Conservation (phyloP, 1,284 basidiomycete species). For the Trichosporon faecale region DNA sequence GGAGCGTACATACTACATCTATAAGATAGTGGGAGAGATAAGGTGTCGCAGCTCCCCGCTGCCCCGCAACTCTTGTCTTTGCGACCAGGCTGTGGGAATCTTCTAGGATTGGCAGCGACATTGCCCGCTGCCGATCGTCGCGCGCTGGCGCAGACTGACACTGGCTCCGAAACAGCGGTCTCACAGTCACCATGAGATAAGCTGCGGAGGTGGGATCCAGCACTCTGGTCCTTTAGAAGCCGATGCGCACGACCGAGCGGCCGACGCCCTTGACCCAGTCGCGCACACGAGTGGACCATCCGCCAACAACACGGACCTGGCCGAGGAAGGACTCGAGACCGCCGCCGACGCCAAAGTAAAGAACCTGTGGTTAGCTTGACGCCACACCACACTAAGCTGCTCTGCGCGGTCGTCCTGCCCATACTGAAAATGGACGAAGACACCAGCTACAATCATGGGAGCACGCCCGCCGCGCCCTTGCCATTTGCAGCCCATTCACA, state of each 20-base stretch:
- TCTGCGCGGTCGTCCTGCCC: too few species aligned
- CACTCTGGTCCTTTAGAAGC: slow-evolving; percentile 40
- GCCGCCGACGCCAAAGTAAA: slow-evolving; percentile 96
- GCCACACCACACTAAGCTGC: too few species aligned
- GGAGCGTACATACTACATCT: background rate
- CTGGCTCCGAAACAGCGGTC: background rate
- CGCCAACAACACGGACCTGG: slow-evolving; percentile 54
- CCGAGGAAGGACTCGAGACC: slow-evolving; percentile 71
- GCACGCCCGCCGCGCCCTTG: too few species aligned
- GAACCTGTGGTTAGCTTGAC: slow-evolving; percentile 56
- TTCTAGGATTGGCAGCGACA: too few species aligned
- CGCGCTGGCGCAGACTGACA: background rate
- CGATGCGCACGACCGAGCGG: slow-evolving; percentile 62
- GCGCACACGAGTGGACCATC: slow-evolving; percentile 37
- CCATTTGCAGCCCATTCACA: too few species aligned
- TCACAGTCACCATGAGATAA: background rate
- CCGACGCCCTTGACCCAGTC: slow-evolving; percentile 64
- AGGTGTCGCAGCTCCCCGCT: background rate
- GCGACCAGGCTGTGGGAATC: background rate
- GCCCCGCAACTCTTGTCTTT: background rate
- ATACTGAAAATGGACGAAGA: too few species aligned
- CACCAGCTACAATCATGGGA: too few species aligned
- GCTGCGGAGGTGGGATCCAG: background rate
- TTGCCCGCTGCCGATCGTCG: too few species aligned
- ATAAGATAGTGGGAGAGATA: background rate